These are phyloP conservation scores for Sporobolomyces roseus DNA, from an alignment of 768 basidiomycete genomes.

Conservation along the genomic window DNA sequence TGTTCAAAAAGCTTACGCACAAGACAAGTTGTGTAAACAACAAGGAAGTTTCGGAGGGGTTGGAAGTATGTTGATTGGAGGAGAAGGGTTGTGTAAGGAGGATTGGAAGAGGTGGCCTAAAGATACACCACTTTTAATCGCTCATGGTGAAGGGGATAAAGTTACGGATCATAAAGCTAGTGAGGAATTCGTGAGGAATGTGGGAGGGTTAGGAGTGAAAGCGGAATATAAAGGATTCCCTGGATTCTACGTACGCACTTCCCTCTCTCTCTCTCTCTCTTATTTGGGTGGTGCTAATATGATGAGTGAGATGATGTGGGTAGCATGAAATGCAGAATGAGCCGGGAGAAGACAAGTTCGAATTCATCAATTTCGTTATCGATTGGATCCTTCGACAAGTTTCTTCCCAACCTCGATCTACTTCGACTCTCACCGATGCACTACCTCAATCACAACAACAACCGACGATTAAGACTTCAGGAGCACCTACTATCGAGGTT, in stretches of 20 bases:
- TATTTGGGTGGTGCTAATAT: background rate
- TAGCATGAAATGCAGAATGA: slow-evolving; percentile 44
- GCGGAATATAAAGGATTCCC: slow-evolving; percentile 29
- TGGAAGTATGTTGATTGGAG: slow-evolving; percentile 40
- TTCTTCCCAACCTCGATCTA: background rate
- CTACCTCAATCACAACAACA: too few relatives aligned
- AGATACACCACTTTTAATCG: slow-evolving; percentile 36
- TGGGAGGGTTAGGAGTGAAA: slow-evolving; percentile 17
- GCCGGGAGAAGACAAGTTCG: slow-evolving; percentile 40
- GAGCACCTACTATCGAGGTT: background rate
- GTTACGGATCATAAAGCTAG: slow-evolving; percentile 26
- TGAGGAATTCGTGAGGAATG: slow-evolving; percentile 32
- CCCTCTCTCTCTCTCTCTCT: background rate
- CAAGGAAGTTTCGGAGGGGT: slow-evolving; percentile 36
- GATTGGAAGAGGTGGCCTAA: slow-evolving; percentile 35
- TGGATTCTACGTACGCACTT: slow-evolving; percentile 19
- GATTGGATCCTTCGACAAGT: slow-evolving; percentile 29
- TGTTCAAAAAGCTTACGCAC: slow-evolving; percentile 23
- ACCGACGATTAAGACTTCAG: background rate
- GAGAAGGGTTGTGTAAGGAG: slow-evolving; percentile 16
- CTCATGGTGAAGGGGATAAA: slow-evolving; percentile 41
- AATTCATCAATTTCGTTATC: slow-evolving; percentile 32
- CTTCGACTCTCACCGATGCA: background rate
- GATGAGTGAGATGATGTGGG: background rate
- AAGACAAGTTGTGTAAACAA: slow-evolving; percentile 43